Evolutionary conservation across 331 rosid genomes (phyloP).

Genomic region (Arachis monticola): DNA sequence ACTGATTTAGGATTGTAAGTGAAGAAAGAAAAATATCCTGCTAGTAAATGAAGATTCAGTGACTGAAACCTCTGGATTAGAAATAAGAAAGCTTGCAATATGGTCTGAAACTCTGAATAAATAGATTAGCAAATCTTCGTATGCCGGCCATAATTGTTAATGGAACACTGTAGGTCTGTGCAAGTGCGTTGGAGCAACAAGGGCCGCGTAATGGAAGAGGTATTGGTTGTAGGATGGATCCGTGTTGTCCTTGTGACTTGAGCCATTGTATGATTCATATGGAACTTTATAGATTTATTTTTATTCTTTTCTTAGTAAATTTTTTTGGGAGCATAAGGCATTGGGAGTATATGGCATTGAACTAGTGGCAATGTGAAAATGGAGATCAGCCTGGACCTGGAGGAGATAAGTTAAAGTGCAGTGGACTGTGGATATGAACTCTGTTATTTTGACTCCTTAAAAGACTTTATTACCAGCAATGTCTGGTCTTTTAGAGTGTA

Average conservation of each 20-base stretch:
- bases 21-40: background rate
- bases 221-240: background rate
- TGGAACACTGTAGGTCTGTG: too few relatives aligned
- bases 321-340: too few relatives aligned
- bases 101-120: background rate
- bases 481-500: slow-evolving; percentile 12
- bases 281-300: background rate
- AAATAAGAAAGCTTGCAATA: background rate
- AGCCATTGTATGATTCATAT: background rate
- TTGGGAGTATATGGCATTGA: background rate
- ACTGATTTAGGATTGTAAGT: background rate
- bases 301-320: too few relatives aligned
- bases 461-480: background rate
- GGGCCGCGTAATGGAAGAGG: background rate
- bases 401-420: slow-evolving; percentile 6
- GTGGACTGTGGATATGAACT: background rate
- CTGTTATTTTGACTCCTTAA: background rate
- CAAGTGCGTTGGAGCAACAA: background rate
- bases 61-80: background rate
- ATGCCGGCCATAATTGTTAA: background rate
- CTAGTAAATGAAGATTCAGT: background rate
- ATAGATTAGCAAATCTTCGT: background rate
- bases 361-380: background rate
- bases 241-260: background rate
- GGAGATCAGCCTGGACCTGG: background rate